Conservation (phyloP, 768 basidiomycete genomes). For the Kwoniella newhampshirensis region DNA sequence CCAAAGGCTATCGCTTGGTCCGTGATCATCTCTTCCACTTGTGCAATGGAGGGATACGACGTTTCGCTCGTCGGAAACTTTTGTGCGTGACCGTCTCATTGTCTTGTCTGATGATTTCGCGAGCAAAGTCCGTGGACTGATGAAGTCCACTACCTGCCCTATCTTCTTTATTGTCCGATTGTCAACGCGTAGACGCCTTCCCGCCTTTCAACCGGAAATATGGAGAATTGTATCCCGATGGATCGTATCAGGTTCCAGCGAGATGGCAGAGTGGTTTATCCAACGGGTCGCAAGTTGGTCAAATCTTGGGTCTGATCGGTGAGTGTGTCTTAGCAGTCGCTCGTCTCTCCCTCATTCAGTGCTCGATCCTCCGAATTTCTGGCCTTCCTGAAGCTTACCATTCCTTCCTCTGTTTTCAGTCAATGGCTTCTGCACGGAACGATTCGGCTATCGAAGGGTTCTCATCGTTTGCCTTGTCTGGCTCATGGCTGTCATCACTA, state of each 20-base stretch:
- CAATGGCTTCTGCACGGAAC: slow-evolving; percentile 53
- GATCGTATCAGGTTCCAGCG: slow-evolving; percentile 52
- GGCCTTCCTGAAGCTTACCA: neutral
- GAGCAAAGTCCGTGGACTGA: neutral
- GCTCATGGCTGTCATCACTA: slow-evolving; percentile 40
- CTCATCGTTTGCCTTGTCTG: slow-evolving; percentile 45
- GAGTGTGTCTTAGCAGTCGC: slow-evolving; percentile 4
- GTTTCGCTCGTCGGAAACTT: slow-evolving; percentile 39
- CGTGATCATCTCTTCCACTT: slow-evolving; percentile 35
- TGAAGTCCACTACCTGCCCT: neutral
- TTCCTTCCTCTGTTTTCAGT: slow-evolving; percentile 19
- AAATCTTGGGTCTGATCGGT: slow-evolving; percentile 52
- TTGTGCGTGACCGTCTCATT: slow-evolving; percentile 20
- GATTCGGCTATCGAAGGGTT: slow-evolving; percentile 52
- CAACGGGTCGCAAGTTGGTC: slow-evolving; percentile 53
- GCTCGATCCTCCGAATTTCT: neutral
- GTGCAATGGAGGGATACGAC: slow-evolving; percentile 53
- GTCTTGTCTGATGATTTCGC: neutral
- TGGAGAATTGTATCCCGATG: slow-evolving; percentile 39
- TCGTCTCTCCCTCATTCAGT: neutral
- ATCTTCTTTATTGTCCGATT: too few relatives aligned
- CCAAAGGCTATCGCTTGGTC: slow-evolving; percentile 54
- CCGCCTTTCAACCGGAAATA: slow-evolving; percentile 48
- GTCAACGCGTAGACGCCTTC: slow-evolving; percentile 33
- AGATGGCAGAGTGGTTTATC: slow-evolving; percentile 54